Evolutionary conservation across 2,329 filamentous ascomycete genomes (phyloP), one percentile per base, ranked within the genome.

Genomic region (Colletotrichum theobromicola): DNA sequence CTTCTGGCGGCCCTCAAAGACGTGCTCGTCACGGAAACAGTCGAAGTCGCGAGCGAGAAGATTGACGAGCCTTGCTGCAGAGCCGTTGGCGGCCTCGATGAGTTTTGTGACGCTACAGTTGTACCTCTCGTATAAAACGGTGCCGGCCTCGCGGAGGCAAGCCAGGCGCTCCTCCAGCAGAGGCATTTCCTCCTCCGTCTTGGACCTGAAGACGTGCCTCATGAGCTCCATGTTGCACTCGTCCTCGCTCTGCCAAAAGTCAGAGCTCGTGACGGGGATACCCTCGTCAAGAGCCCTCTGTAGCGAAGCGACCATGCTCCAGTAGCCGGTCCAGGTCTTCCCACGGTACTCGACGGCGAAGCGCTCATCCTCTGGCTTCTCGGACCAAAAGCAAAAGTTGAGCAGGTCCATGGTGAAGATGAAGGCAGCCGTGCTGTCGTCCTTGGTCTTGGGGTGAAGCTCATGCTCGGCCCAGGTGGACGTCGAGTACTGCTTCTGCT

Each of bases 361-460:
- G 13, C 95, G 89, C 79, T 96, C 92, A 7, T 92, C 89, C 13
- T 94, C 92, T 1, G 87, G 83, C 58, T 85, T 81, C 67, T 94
- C 93, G 16, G 95, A 97, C 97, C 97, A 99, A 83, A 99, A 99
- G 26, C 93, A 97, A 82, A 98, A 99, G 82, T 99, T 99, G 65
- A 99, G 87, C 32, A 99, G 84, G 82, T 99, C 97, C 95, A 99
- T 98, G 24, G 94, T 95, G 82, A 99, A 98, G 79, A 99, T 96
- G 82, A 99, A 98, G 76, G 94, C 93, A 26, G 98, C 91, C 0
- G 95, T 96, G 65, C 85, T 89, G 80, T 95, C 94, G 81, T 97
- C 93, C 80, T 95, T 95, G 55, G 90, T 80, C 82, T 96, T 94
- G 2, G 97, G 97, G 80, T 99, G 97, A 50, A 99, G 87, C 81